A percentile compares a stretch with the other conserved stretches of the same genome.
Conservation (phyloP, 495 filamentous ascomycete genomes). For the Aspergillus carlsbadensis region DNA sequence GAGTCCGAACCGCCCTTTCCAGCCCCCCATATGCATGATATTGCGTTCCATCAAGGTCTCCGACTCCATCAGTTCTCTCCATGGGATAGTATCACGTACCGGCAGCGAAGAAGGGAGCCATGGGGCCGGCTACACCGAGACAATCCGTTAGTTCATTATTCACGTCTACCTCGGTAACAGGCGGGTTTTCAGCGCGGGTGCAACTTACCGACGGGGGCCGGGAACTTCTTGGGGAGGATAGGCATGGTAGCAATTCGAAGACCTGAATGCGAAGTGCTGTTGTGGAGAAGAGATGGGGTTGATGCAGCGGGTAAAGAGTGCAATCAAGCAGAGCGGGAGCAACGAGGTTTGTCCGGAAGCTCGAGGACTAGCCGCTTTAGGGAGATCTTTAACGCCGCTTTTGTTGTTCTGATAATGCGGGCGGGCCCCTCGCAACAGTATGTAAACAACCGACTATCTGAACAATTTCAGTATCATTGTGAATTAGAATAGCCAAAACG, state of each 20-base stretch:
- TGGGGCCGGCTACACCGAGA: constrained; percentile 67
- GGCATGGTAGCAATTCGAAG: constrained; percentile 58
- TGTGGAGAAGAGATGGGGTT: constrained; percentile 33
- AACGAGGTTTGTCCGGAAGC: constrained; percentile 43
- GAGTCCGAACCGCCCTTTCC: constrained; percentile 15
- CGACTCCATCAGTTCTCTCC: neutral
- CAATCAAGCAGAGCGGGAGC: constrained; percentile 23
- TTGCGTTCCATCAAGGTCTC: neutral
- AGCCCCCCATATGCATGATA: neutral
- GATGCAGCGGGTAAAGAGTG: constrained; percentile 28
- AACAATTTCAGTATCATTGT: neutral
- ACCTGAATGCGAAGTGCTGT: constrained; percentile 17
- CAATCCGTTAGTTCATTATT: constrained; percentile 30
- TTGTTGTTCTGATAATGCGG: constrained; percentile 6
- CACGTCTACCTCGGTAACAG: neutral
- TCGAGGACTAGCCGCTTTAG: constrained; percentile 25
- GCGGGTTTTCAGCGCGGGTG: constrained; percentile 16
- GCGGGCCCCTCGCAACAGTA: constrained; percentile 16
- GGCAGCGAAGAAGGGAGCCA: constrained; percentile 90
- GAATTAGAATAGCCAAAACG: neutral
- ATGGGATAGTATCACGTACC: constrained; percentile 59
- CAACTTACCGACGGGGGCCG: constrained; percentile 77
- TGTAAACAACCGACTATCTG: constrained; percentile 33
- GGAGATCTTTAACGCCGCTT: constrained; percentile 32
- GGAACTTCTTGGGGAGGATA: constrained; percentile 92